These are phyloP conservation scores for Rachicladosporium sp. DNA, from an alignment of 2,329 filamentous ascomycete genomes.

Conservation along the genomic window DNA sequence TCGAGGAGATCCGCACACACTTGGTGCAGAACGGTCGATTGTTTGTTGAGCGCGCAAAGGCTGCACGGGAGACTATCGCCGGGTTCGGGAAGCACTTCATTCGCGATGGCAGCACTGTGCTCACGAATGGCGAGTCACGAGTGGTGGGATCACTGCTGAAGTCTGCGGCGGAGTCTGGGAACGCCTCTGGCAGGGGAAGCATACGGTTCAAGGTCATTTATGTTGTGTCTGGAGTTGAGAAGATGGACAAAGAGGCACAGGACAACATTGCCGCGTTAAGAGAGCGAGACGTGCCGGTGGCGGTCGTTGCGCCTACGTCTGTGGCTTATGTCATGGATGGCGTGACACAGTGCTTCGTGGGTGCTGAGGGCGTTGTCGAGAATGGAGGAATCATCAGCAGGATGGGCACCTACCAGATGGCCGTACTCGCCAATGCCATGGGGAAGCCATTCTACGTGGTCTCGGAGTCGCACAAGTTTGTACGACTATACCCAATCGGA, in stretches of 20 bases:
- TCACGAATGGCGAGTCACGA: constrained; percentile 80
- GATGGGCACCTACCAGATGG: constrained; percentile 78
- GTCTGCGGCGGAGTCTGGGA: constrained; percentile 55
- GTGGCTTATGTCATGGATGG: constrained; percentile 70
- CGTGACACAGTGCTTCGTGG: constrained; percentile 57
- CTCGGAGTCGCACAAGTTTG: constrained; percentile 93
- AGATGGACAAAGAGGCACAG: constrained; percentile 47
- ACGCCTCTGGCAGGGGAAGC: constrained; percentile 36
- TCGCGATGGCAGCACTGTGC: constrained; percentile 61
- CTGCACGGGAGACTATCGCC: constrained; percentile 72
- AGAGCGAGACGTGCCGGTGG: constrained; percentile 65
- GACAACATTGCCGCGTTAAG: constrained; percentile 60
- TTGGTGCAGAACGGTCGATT: constrained; percentile 77
- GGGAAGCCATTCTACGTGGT: constrained; percentile 80
- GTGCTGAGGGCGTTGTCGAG: constrained; percentile 75
- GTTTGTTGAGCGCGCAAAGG: constrained; percentile 79
- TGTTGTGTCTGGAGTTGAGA: constrained; percentile 26
- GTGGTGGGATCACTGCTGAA: constrained; percentile 69
- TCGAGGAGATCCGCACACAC: constrained; percentile 72
- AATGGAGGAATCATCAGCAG: constrained; percentile 87
- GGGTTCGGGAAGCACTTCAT: constrained; percentile 67
- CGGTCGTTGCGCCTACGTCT: constrained; percentile 63
- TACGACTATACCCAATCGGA: constrained; percentile 68
- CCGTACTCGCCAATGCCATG: constrained; percentile 59
- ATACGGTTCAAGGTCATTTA: constrained; percentile 78